Base-by-base conservation (phyloP, 164 flowering plant genomes). In the Malania oleifera region DNA sequence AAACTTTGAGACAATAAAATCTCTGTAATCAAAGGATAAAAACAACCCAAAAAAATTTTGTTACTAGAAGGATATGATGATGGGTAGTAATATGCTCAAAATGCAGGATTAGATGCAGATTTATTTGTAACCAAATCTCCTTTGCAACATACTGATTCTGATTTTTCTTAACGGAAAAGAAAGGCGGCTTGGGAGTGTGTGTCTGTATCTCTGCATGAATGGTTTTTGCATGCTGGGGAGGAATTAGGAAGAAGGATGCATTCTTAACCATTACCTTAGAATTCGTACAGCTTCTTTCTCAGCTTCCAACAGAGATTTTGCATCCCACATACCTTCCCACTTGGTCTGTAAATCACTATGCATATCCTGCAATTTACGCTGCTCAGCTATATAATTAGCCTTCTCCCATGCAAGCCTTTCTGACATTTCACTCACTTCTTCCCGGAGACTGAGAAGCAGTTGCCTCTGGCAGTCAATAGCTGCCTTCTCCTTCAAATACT, bases 281-380 rank as follows among this genome's bases (percentile, higher is more conserved):
- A 84, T 86, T 19, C 76, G 83, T 38, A 87, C 48, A 62, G 96
- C 96, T 80, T 89, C 91, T 60, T 66, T 77, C 79, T 93, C 95
- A 68, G 98, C 84, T 69, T 83, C 87, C 50, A 87, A 64, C 44
- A 80, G 57, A 49, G 95, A 83, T 61, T 86, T 92, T 43, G 72
- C 68, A 67, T 85, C 89, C 64, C 79, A 65, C 46, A 84, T 17
- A 22, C 66, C 80, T 67, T 83, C 90, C 57, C 60, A 82, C 71
- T 76, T 82, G 49, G 65, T 65, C 70, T 63, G 75, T 40, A 82
- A 69, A 51, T 83, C 84, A 67, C 34, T 51, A 43, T 62, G 63
- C 69, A 64, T 61, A 29, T 56, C 62, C 56, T 74, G 79, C 35
- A 83, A 43, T 27, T 51, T 64, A 43, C 51, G 52, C 73, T 78